A percentile compares a stretch with the other conserved stretches of the same genome.
Conservation (phyloP, 2,329 filamentous ascomycete species). For the Colletotrichum orbiculare region DNA sequence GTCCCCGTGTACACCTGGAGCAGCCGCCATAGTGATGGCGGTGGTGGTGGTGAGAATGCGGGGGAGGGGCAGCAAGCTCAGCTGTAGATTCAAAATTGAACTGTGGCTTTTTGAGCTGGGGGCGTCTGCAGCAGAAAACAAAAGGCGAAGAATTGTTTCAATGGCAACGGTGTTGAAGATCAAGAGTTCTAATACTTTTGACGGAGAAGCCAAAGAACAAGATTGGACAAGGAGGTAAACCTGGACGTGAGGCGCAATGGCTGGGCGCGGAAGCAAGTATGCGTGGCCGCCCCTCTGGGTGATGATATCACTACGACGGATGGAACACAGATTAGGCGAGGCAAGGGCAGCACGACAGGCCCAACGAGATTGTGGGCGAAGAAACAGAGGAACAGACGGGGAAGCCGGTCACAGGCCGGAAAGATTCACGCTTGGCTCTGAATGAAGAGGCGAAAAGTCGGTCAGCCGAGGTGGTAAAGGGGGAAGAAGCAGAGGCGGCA, state of each 20-base stretch:
- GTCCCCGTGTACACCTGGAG: conserved; percentile 54
- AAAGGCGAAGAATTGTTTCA: background rate
- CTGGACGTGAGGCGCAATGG: conserved; percentile 13
- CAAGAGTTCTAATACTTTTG: background rate
- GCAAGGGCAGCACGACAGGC: conserved; percentile 2
- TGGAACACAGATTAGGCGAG: conserved; percentile 8
- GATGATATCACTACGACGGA: conserved; percentile 30
- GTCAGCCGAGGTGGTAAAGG: conserved; percentile 16
- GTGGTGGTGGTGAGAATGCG: conserved; percentile 15
- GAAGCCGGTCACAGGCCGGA: background rate
- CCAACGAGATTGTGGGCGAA: conserved; percentile 8
- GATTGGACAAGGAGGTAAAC: background rate
- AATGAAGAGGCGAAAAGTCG: conserved; percentile 25
- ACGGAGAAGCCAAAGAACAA: background rate
- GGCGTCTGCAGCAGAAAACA: background rate
- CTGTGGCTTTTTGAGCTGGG: background rate
- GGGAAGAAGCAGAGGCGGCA: no score
- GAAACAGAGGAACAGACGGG: background rate
- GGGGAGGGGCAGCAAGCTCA: conserved; percentile 26
- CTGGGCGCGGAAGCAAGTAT: background rate
- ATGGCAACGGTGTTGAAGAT: conserved; percentile 2
- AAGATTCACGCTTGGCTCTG: background rate
- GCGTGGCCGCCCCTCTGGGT: conserved; percentile 2
- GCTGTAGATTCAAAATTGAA: no score
- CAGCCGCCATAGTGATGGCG: conserved; percentile 51